Evolutionary conservation across 1,284 basidiomycete species (phyloP).

Genomic region (Coniferiporia weirii): DNA sequence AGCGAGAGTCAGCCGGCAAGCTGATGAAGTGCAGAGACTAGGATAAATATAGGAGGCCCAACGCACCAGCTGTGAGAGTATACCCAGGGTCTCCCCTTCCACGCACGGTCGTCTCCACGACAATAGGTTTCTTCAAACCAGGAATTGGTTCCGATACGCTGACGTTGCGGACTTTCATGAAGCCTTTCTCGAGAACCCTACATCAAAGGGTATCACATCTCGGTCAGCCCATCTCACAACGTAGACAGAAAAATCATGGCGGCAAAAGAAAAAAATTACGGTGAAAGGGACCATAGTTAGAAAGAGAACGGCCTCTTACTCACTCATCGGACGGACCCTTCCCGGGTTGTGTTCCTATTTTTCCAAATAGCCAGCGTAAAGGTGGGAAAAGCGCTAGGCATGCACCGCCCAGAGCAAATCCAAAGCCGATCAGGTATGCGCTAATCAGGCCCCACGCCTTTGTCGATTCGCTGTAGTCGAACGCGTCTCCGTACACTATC

Average conservation of each 20-base stretch:
- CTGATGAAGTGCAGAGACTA: neutral
- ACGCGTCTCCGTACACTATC: constrained; percentile 54
- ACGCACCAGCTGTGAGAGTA: constrained; percentile 56
- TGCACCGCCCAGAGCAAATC: constrained; percentile 32
- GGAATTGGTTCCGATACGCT: constrained; percentile 40
- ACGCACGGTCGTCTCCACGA: constrained; percentile 53
- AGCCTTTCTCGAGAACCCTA: constrained; percentile 55
- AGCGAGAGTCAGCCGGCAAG: neutral
- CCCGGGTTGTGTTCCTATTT: constrained; percentile 48
- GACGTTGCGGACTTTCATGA: constrained; percentile 52
- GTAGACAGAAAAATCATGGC: neutral
- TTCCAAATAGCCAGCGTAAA: constrained; percentile 50
- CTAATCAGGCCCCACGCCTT: constrained; percentile 37
- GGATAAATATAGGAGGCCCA: neutral
- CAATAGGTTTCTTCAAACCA: constrained; percentile 37
- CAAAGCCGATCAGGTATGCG: constrained; percentile 39
- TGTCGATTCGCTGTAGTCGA: constrained; percentile 73
- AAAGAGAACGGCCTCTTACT: constrained; percentile 20
- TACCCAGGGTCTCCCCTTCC: constrained; percentile 82
- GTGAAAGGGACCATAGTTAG: neutral
- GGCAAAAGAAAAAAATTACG: too few species aligned
- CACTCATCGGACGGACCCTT: constrained; percentile 61
- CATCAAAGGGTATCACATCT: neutral
- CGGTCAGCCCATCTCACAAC: neutral
- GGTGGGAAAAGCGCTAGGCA: constrained; percentile 34